These are phyloP conservation scores for Clonostachys sp. DNA, from an alignment of 2,329 filamentous ascomycete species.

Conservation along the genomic window DNA sequence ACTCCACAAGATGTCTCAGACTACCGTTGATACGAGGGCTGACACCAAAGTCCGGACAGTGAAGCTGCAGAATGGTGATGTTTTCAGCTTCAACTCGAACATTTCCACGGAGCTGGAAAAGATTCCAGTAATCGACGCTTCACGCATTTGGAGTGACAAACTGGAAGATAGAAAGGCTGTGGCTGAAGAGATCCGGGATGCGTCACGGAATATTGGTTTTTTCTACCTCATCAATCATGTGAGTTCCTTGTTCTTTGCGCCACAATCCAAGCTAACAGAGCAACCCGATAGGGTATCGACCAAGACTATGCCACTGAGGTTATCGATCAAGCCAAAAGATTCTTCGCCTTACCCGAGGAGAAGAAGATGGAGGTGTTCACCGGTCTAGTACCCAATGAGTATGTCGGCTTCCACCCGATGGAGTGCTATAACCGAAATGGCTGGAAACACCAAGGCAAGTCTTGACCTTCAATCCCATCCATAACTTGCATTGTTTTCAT, in stretches of 20 bases:
- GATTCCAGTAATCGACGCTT: slow-evolving; percentile 38
- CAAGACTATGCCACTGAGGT: slow-evolving; percentile 17
- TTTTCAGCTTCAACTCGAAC: slow-evolving; percentile 16
- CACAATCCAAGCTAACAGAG: background rate
- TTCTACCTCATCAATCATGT: slow-evolving; percentile 33
- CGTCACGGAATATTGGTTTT: slow-evolving; percentile 33
- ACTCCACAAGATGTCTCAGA: background rate
- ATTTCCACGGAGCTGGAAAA: slow-evolving; percentile 12
- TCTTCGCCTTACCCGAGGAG: slow-evolving; percentile 35
- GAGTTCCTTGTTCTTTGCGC: background rate
- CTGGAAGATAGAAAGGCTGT: slow-evolving; percentile 27
- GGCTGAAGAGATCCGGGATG: slow-evolving; percentile 31
- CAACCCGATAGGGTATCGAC: slow-evolving; percentile 16
- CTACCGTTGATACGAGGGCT: too few relatives aligned
- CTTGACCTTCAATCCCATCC: slow-evolving; percentile 6
- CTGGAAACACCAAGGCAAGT: slow-evolving; percentile 24
- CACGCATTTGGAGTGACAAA: slow-evolving; percentile 25
- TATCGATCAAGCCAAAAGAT: slow-evolving; percentile 27
- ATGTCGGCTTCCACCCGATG: slow-evolving; percentile 26
- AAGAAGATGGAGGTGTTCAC: slow-evolving; percentile 43
- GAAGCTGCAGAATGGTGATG: slow-evolving; percentile 12
- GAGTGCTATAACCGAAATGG: slow-evolving; percentile 30
- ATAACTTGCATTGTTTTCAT: background rate
- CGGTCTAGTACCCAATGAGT: slow-evolving; percentile 24
- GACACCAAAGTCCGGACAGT: slow-evolving; percentile 4